Evolutionary conservation across 225 moss, liverwort and hornwort species (phyloP).

Genomic region (Takakia lepidozioides): DNA sequence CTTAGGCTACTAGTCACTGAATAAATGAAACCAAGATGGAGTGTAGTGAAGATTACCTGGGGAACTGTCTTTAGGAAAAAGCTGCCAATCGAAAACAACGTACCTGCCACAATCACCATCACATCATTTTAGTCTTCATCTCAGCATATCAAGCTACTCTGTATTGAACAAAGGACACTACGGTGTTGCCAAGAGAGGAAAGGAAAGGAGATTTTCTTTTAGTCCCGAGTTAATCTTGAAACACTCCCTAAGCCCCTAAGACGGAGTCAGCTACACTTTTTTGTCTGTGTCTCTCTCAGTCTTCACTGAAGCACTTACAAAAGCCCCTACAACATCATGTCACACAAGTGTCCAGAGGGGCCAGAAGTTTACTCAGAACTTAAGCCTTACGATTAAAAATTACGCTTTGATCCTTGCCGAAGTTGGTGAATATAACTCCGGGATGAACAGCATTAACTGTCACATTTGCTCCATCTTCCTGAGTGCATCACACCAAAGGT

Average conservation of each 20-base stretch:
- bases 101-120: conserved; percentile 12
- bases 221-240: too few relatives aligned
- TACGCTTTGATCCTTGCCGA: conserved; percentile 13
- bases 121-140: background rate
- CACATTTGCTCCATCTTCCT: conserved; percentile 44
- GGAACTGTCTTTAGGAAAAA: conserved; percentile 27
- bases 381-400: background rate
- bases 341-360: too few relatives aligned
- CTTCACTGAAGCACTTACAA: too few relatives aligned
- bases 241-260: too few relatives aligned
- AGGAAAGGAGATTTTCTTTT: background rate
- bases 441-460: conserved; percentile 45
- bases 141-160: background rate
- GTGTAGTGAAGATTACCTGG: conserved; percentile 31
- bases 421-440: conserved; percentile 27
- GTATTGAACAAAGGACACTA: background rate
- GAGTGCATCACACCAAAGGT: too few relatives aligned
- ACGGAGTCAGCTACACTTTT: too few relatives aligned
- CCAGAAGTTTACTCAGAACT: too few relatives aligned
- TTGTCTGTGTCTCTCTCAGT: too few relatives aligned
- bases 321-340: too few relatives aligned
- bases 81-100: conserved; percentile 1
- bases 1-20: too few relatives aligned
- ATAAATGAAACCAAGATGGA: too few relatives aligned
- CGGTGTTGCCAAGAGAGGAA: background rate